Conservation (phyloP, 1,284 basidiomycete species). For the Austroboletus niveus region DNA sequence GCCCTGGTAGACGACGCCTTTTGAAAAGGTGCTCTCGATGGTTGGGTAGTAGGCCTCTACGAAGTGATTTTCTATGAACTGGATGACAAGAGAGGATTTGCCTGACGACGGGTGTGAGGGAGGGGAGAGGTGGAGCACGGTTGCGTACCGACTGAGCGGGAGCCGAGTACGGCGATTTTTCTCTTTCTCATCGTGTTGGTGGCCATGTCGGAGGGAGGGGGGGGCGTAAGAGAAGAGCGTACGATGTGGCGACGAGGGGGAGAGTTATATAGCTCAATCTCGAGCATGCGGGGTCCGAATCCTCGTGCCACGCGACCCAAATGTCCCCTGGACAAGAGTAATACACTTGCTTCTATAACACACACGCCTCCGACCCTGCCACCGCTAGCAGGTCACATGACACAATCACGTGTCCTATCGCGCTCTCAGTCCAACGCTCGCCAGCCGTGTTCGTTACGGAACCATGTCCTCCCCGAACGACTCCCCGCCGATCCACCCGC, state of each 20-base stretch:
- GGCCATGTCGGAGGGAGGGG: constrained; percentile 37
- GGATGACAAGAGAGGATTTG: constrained; percentile 77
- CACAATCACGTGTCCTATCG: constrained; percentile 15
- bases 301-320: constrained; percentile 13
- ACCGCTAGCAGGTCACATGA: neutral
- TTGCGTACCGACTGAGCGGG: constrained; percentile 72
- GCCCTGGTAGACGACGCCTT: constrained; percentile 82
- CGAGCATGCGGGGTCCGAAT: constrained; percentile 31
- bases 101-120: constrained; percentile 43
- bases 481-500: constrained; percentile 73
- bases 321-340: constrained; percentile 24
- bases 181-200: constrained; percentile 74
- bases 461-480: constrained; percentile 57
- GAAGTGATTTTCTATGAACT: constrained; percentile 68
- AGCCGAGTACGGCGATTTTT: constrained; percentile 81
- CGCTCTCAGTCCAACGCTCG: neutral
- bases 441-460: no score
- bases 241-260: neutral
- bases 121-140: constrained; percentile 5
- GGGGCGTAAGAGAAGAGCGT: constrained; percentile 16
- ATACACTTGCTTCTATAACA: constrained; percentile 30
- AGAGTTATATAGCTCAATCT: constrained; percentile 18
- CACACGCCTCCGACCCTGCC: neutral
- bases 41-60: constrained; percentile 92
- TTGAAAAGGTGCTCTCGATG: constrained; percentile 88